Percentiles rank a stretch among this genome's conserved stretches.
Conservation (phyloP, 1,284 basidiomycete genomes). For the Heliocybe sulcata region DNA sequence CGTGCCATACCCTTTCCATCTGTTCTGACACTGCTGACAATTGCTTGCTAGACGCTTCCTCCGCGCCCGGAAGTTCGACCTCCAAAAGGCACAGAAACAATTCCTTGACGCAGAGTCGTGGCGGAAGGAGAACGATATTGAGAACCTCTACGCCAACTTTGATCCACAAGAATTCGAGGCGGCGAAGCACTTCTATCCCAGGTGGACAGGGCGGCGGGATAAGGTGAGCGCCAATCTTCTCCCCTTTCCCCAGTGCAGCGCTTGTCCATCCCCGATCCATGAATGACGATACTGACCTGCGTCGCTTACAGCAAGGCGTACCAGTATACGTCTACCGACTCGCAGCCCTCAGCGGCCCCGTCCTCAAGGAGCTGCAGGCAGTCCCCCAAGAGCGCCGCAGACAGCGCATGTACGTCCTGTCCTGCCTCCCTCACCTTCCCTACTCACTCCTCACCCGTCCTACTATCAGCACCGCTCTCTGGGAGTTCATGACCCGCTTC, state of each 20-base stretch:
- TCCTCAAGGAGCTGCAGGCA: slow-evolving; percentile 54
- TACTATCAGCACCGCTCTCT: slow-evolving; percentile 45
- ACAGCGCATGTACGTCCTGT: slow-evolving; percentile 56
- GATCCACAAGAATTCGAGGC: slow-evolving; percentile 51
- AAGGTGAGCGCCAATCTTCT: slow-evolving; percentile 35
- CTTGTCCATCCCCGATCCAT: background rate
- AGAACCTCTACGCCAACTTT: slow-evolving; percentile 54
- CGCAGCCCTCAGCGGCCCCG: slow-evolving; percentile 39
- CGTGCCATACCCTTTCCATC: slow-evolving; percentile 17
- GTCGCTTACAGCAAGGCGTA: slow-evolving; percentile 42
- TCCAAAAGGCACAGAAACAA: slow-evolving; percentile 58
- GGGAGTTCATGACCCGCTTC: slow-evolving; percentile 63
- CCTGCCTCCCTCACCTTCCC: slow-evolving; percentile 7
- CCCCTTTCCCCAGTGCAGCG: background rate
- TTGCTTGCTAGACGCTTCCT: slow-evolving; percentile 55
- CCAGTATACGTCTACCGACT: slow-evolving; percentile 71
- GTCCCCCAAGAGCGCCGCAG: slow-evolving; percentile 48
- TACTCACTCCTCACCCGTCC: slow-evolving; percentile 6
- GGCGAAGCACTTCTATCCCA: slow-evolving; percentile 60
- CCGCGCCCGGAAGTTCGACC: slow-evolving; percentile 60
- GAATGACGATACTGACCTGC: slow-evolving; percentile 1
- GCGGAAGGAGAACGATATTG: slow-evolving; percentile 54
- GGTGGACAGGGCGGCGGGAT: slow-evolving; percentile 73
- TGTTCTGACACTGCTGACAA: background rate
- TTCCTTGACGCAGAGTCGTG: slow-evolving; percentile 60